phyloP scores from a whole-genome alignment of 2,329 filamentous ascomycete genomes.

The Capronia americana region DNA sequence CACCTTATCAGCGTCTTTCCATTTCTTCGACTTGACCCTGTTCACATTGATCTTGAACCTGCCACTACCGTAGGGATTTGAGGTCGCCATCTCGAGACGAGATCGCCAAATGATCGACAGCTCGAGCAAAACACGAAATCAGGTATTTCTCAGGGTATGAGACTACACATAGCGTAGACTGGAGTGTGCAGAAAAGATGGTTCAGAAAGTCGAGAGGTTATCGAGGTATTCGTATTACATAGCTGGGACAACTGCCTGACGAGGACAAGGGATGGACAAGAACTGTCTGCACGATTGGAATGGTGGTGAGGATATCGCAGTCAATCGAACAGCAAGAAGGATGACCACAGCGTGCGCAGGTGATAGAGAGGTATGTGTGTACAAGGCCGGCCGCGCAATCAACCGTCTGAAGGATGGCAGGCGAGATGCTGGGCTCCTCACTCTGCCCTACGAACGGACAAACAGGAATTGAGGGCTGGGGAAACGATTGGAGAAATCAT shows the following conservation, averaged over 20 bases:
- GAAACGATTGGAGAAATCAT: not conserved
- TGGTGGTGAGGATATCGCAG: not conserved
- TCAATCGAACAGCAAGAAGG: not conserved
- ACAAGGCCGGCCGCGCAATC: slow-evolving; percentile 11
- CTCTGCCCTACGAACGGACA: slow-evolving; percentile 17
- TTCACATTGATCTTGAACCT: slow-evolving; percentile 83
- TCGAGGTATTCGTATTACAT: not conserved
- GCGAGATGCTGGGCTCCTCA: slow-evolving; percentile 16
- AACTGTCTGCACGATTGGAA: not conserved
- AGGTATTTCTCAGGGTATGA: slow-evolving; percentile 13
- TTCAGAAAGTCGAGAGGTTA: not conserved
- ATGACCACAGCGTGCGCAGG: not conserved
- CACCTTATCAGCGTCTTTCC: slow-evolving; percentile 85
- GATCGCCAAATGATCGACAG: not conserved
- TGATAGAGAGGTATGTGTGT: not conserved
- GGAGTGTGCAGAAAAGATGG: not conserved
- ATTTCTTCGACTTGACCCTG: slow-evolving; percentile 89
- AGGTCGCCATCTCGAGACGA: slow-evolving; percentile 25
- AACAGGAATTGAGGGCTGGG: slow-evolving; percentile 8
- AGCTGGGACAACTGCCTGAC: not conserved
- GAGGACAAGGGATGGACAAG: not conserved
- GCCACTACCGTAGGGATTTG: slow-evolving; percentile 48
- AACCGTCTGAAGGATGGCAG: slow-evolving; percentile 9
- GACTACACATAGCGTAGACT: slow-evolving; percentile 14
- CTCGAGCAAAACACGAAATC: not conserved